Conservation (phyloP, 2,329 filamentous ascomycete species). For the Tolypocladium sp. region DNA sequence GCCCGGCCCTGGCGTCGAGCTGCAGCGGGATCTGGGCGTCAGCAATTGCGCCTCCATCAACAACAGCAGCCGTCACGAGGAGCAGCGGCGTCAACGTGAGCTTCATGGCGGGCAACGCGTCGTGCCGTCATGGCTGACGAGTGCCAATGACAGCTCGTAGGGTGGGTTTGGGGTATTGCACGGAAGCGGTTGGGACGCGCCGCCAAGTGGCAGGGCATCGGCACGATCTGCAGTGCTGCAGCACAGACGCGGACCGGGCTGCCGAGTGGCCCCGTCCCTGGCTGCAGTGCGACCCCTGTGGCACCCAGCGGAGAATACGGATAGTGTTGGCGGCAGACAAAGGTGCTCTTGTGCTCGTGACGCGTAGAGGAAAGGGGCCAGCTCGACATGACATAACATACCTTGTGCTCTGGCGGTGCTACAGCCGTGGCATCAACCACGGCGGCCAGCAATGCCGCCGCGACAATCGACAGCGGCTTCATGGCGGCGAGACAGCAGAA, state of each 20-base stretch:
- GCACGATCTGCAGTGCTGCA: too few species aligned
- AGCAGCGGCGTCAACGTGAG: slow-evolving; percentile 4
- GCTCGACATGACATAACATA: neutral
- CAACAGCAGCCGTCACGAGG: neutral
- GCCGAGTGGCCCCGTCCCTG: neutral
- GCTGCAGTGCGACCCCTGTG: neutral
- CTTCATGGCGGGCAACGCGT: neutral
- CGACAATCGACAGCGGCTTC: slow-evolving; percentile 22
- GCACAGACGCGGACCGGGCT: neutral
- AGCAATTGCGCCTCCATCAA: slow-evolving; percentile 8
- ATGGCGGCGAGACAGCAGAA: slow-evolving; percentile 12
- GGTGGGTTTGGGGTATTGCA: too few species aligned
- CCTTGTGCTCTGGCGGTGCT: neutral
- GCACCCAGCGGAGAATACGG: neutral
- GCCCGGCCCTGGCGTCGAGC: slow-evolving; percentile 8
- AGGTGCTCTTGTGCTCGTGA: neutral
- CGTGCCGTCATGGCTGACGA: neutral
- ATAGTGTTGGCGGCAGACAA: neutral
- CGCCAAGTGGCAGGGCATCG: too few species aligned
- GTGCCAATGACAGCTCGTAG: too few species aligned
- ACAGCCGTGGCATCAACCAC: slow-evolving; percentile 16
- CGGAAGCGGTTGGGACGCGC: too few species aligned
- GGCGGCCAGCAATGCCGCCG: slow-evolving; percentile 19
- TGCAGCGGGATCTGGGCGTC: slow-evolving; percentile 11
- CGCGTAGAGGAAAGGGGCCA: neutral